Conservation (phyloP, 176 grass and related monocot species). For the Cymbopogon citratus region DNA sequence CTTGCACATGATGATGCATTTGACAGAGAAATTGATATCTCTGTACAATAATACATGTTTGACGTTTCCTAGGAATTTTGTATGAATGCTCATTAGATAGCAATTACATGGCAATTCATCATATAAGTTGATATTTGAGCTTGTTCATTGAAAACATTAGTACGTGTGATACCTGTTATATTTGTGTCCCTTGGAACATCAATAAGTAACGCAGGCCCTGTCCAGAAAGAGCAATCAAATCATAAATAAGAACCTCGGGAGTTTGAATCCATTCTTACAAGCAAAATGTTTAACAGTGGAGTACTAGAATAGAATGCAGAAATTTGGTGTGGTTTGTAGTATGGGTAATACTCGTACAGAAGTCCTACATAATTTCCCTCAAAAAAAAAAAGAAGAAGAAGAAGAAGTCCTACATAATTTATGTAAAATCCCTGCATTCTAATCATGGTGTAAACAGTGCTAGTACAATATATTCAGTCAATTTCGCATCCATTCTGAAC, state of each 20-base stretch:
- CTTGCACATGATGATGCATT: neutral
- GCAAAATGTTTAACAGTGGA: neutral
- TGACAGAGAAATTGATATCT: neutral
- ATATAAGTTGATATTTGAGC: neutral
- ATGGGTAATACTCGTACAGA: neutral
- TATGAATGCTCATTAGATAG: neutral
- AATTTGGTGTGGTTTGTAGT: neutral
- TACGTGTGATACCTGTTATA: slow-evolving; percentile 67
- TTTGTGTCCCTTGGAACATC: slow-evolving; percentile 84
- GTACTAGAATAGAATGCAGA: neutral
- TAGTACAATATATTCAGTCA: neutral
- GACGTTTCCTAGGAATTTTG: neutral
- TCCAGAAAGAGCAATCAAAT: slow-evolving; percentile 2
- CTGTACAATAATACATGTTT: neutral
- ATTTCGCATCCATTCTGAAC: neutral
- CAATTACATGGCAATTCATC: neutral
- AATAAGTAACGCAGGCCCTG: slow-evolving; percentile 78
- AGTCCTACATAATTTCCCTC: neutral
- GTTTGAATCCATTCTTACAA: neutral
- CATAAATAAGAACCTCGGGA: neutral
- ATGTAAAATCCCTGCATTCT: neutral
- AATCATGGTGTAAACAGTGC: neutral
- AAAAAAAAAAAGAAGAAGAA: too few relatives aligned
- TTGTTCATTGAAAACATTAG: neutral
- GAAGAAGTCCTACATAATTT: neutral